phyloP scores from a whole-genome alignment of 495 filamentous ascomycete species.

The Penicillium tannophilum region DNA sequence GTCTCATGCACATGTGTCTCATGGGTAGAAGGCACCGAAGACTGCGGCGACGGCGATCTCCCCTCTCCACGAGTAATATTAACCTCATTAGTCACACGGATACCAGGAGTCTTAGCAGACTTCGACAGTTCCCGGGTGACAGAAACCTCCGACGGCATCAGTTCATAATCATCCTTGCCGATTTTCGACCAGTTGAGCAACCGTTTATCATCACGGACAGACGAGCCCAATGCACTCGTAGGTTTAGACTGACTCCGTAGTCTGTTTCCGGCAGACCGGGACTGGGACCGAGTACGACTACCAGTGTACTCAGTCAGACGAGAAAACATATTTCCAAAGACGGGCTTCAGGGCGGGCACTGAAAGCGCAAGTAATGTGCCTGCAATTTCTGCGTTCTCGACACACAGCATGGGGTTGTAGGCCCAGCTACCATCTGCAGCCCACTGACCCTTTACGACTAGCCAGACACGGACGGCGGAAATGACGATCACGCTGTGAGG shows the following conservation, averaged over 20 bases:
- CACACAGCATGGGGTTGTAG: constrained; percentile 47
- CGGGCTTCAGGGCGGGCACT: constrained; percentile 45
- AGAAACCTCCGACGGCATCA: constrained; percentile 33
- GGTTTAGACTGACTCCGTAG: constrained; percentile 25
- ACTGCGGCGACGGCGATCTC: constrained; percentile 9
- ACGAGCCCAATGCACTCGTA: constrained; percentile 16
- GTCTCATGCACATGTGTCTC: constrained; percentile 1
- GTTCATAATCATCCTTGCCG: constrained; percentile 31
- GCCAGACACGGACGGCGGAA: constrained; percentile 42
- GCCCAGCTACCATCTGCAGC: constrained; percentile 43
- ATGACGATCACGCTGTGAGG: constrained; percentile 42
- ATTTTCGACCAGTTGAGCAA: constrained; percentile 29
- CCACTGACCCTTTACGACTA: constrained; percentile 46
- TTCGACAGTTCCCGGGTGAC: constrained; percentile 16
- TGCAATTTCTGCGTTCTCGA: constrained; percentile 49
- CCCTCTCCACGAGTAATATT: constrained; percentile 12
- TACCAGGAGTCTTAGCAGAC: constrained; percentile 17
- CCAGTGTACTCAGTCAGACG: constrained; percentile 30
- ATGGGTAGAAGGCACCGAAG: constrained; percentile 14
- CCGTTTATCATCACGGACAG: constrained; percentile 26
- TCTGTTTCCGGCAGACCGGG: constrained; percentile 6
- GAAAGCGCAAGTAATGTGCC: constrained; percentile 48
- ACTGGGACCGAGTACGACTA: constrained; percentile 29
- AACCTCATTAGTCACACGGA: constrained; percentile 30
- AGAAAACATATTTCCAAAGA: constrained; percentile 37